Conservation (phyloP, 1,139 yeast species). For the Taphrina flavorubra region DNA sequence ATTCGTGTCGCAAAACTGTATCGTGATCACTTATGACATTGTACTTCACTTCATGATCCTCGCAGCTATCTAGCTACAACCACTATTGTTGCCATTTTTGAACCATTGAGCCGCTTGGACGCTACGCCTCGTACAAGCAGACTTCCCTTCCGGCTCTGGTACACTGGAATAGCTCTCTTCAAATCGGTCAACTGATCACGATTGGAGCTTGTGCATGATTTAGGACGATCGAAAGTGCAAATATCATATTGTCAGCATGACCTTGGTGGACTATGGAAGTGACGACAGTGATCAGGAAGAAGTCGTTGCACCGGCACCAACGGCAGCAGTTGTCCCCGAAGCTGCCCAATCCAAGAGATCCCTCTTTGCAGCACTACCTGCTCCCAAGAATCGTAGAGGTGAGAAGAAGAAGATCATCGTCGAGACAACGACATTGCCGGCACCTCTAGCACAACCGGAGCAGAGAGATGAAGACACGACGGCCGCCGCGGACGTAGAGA, state of each 20-base stretch:
- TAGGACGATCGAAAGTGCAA: no score
- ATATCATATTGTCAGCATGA: not conserved
- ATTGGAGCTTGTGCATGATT: no score
- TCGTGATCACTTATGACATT: not conserved
- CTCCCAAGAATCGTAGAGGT: constrained; percentile 20
- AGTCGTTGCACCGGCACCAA: not conserved
- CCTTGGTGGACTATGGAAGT: constrained; percentile 30
- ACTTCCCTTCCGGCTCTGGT: no score
- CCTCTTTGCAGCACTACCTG: constrained; percentile 23
- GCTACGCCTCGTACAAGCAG: no score
- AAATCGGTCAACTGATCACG: no score
- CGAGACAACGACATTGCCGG: not conserved
- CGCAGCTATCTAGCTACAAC: no score
- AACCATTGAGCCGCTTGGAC: no score
- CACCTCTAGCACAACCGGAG: not conserved
- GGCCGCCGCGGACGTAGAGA: not conserved
- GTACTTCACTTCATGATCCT: no score
- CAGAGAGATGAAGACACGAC: not conserved
- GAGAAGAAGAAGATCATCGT: constrained; percentile 16
- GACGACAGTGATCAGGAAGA: constrained; percentile 15
- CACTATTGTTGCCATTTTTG: no score
- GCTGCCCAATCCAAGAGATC: not conserved
- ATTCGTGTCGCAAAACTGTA: not conserved
- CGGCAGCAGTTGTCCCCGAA: not conserved
- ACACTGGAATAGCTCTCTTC: no score